phyloP scores from a whole-genome alignment of 352 stramenopile species.

The Phytophthora megakarya region DNA sequence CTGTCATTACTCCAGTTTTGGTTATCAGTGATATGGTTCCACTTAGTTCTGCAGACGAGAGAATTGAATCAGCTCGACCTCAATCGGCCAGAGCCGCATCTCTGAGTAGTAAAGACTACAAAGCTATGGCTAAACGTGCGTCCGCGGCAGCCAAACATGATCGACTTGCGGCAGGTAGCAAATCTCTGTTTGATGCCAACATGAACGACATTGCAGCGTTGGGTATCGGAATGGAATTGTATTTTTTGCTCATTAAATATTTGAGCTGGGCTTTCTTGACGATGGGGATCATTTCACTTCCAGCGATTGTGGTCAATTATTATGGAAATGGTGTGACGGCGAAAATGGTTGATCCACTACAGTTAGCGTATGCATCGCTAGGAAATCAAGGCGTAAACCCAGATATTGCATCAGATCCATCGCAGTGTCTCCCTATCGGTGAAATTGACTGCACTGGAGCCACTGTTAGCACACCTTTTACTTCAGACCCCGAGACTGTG shows the following conservation, averaged over 20 bases:
- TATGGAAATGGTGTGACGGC: constrained; percentile 67
- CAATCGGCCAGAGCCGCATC: constrained; percentile 13
- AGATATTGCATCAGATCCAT: constrained; percentile 50
- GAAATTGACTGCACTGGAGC: constrained; percentile 75
- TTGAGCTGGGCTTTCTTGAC: constrained; percentile 61
- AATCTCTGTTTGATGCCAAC: constrained; percentile 60
- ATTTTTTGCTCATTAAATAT: constrained; percentile 88
- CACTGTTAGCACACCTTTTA: constrained; percentile 77
- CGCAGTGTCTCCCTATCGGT: constrained; percentile 51
- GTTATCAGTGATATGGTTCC: constrained; percentile 7
- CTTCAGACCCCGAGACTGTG: constrained; percentile 51
- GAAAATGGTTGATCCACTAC: constrained; percentile 70
- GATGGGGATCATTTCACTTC: constrained; percentile 73
- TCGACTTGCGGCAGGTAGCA: constrained; percentile 66
- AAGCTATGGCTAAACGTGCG: constrained; percentile 61
- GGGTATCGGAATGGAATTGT: constrained; percentile 84
- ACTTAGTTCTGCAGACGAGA: background rate
- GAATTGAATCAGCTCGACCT: background rate
- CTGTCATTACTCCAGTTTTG: constrained; percentile 2
- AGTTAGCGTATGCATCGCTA: constrained; percentile 74
- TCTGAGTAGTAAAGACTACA: constrained; percentile 56
- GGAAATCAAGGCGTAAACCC: constrained; percentile 79
- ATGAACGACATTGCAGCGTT: constrained; percentile 80
- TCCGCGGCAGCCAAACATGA: constrained; percentile 45
- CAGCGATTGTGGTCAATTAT: constrained; percentile 67